These are phyloP conservation scores for Cytospora paraplurivora DNA, from an alignment of 2,329 filamentous ascomycete genomes.

Conservation along the genomic window DNA sequence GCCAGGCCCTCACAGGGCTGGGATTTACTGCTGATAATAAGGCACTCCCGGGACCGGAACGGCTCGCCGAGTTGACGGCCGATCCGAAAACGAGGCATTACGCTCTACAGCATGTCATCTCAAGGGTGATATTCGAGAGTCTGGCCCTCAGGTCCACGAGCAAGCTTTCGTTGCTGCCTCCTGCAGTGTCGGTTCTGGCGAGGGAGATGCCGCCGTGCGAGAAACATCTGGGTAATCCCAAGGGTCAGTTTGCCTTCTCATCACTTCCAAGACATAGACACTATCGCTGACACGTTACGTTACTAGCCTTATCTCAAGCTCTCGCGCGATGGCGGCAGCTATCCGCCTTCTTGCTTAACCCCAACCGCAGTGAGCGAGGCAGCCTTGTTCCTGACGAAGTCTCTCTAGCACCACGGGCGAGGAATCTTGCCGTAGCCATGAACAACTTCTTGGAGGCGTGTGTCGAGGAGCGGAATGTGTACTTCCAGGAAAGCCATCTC, in stretches of 20 bases:
- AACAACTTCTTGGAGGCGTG: slow-evolving; percentile 41
- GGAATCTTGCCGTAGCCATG: slow-evolving; percentile 38
- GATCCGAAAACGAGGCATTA: slow-evolving; percentile 37
- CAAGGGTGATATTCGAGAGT: slow-evolving; percentile 40
- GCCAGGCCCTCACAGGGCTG: slow-evolving; percentile 33
- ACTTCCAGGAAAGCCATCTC: slow-evolving; percentile 43
- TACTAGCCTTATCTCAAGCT: slow-evolving; percentile 37
- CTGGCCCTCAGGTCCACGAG: slow-evolving; percentile 36
- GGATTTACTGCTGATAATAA: slow-evolving; percentile 32
- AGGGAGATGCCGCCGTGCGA: slow-evolving; percentile 37
- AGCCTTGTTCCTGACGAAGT: slow-evolving; percentile 38
- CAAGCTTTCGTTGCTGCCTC: slow-evolving; percentile 42
- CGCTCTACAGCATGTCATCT: slow-evolving; percentile 44
- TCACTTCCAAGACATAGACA: background rate
- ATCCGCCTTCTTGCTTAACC: slow-evolving; percentile 46
- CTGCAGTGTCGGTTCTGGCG: slow-evolving; percentile 37
- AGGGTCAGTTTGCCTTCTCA: slow-evolving; percentile 35
- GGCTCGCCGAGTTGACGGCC: slow-evolving; percentile 37
- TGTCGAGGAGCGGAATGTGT: slow-evolving; percentile 33
- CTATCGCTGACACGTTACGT: background rate
- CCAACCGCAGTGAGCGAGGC: slow-evolving; percentile 41
- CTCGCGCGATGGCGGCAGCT: slow-evolving; percentile 46
- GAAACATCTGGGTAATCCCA: slow-evolving; percentile 30
- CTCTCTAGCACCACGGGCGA: slow-evolving; percentile 37
- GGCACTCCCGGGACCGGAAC: slow-evolving; percentile 17